phyloP scores from a whole-genome alignment of 805 yeast species.

The Tetrapisispora fleetii region DNA sequence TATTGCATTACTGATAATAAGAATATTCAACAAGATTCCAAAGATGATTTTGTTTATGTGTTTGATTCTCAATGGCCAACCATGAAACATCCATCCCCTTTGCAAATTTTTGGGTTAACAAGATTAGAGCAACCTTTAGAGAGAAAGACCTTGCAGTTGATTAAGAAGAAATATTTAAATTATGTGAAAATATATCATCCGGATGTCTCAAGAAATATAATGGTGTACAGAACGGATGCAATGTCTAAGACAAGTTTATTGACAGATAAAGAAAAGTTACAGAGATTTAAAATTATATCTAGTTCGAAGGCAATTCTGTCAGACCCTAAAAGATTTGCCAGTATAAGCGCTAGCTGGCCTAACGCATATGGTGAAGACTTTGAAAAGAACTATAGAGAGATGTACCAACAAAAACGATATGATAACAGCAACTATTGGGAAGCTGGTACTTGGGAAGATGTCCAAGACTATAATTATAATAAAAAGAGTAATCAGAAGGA shows the following conservation, averaged over 20 bases:
- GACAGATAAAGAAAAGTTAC: constrained; percentile 23
- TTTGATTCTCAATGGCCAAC: constrained; percentile 45
- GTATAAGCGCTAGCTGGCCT: constrained; percentile 36
- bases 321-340: constrained; percentile 32
- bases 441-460: constrained; percentile 62
- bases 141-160: constrained; percentile 8
- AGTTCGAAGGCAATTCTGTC: constrained; percentile 49
- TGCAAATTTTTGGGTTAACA: constrained; percentile 49
- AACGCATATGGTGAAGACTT: constrained; percentile 16
- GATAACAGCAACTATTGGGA: constrained; percentile 39
- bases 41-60: not conserved
- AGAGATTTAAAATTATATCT: constrained; percentile 43
- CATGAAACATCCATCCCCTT: constrained; percentile 50
- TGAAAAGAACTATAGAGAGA: not conserved
- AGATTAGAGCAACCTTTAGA: constrained; percentile 5
- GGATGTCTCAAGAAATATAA: constrained; percentile 36
- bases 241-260: constrained; percentile 1
- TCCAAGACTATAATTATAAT: constrained; percentile 26
- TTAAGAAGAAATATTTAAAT: constrained; percentile 41
- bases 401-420: not conserved
- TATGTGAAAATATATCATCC: constrained; percentile 78
- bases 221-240: constrained; percentile 11
- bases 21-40: too few relatives aligned
- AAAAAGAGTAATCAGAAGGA: not conserved
- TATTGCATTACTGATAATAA: too few relatives aligned